These are phyloP conservation scores for Thymus quinquecostatus DNA, from an alignment of 257 asterid genomes.

Conservation along the genomic window DNA sequence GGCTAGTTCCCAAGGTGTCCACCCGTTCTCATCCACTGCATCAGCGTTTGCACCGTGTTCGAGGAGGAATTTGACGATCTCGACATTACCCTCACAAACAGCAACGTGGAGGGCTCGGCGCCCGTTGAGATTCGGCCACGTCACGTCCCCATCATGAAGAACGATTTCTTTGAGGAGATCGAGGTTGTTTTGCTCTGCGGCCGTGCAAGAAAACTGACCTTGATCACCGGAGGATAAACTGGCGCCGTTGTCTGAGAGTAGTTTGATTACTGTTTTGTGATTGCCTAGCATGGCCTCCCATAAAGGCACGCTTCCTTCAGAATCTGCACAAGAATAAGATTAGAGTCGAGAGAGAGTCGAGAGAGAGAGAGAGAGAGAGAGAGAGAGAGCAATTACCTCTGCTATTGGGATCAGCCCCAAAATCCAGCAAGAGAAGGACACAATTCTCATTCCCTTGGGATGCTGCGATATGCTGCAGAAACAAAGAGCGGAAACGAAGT, in stretches of 20 bases:
- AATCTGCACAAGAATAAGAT: slow-evolving; percentile 40
- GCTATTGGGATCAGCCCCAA: slow-evolving; percentile 72
- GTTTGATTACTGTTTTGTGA: slow-evolving; percentile 41
- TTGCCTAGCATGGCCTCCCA: slow-evolving; percentile 63
- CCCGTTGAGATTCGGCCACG: slow-evolving; percentile 36
- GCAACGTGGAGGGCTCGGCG: slow-evolving; percentile 51
- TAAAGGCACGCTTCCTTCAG: slow-evolving; percentile 63
- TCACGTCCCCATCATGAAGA: slow-evolving; percentile 49
- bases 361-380: neutral
- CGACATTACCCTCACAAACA: slow-evolving; percentile 53
- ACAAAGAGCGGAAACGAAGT: neutral
- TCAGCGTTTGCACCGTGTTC: slow-evolving; percentile 52
- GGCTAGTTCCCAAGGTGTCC: slow-evolving; percentile 55
- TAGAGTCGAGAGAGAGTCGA: neutral
- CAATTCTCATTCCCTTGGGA: slow-evolving; percentile 72
- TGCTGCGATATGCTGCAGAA: slow-evolving; percentile 84
- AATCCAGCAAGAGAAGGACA: slow-evolving; percentile 75
- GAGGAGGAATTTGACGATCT: slow-evolving; percentile 52
- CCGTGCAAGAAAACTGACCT: slow-evolving; percentile 45
- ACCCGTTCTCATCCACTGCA: slow-evolving; percentile 39
- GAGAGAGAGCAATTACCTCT: slow-evolving; percentile 54
- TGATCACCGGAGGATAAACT: slow-evolving; percentile 42
- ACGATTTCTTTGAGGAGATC: slow-evolving; percentile 51
- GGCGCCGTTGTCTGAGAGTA: slow-evolving; percentile 52
- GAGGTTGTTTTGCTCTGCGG: slow-evolving; percentile 50